Evolutionary conservation across 306 rosid species (phyloP).

Genomic region (Begonia peltatifolia): DNA sequence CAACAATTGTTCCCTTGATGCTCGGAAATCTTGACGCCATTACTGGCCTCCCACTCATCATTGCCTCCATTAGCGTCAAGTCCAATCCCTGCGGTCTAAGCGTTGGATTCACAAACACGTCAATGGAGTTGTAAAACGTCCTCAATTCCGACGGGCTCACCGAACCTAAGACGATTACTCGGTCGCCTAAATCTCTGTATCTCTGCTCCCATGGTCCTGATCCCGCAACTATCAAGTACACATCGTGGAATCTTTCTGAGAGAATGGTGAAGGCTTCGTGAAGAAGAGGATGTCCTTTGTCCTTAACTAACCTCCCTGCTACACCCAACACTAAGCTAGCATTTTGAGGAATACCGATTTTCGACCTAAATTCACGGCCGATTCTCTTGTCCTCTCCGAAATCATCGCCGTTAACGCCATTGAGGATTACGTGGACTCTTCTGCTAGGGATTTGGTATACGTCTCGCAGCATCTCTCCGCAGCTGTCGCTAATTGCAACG

Average conservation of each 20-base stretch:
- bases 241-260: constrained; percentile 29
- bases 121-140: constrained; percentile 70
- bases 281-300: constrained; percentile 90
- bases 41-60: constrained; percentile 81
- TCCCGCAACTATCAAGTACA: constrained; percentile 71
- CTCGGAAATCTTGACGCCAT: constrained; percentile 86
- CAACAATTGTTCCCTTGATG: constrained; percentile 72
- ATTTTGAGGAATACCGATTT: constrained; percentile 48
- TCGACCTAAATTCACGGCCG: constrained; percentile 41
- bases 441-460: constrained; percentile 59
- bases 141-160: constrained; percentile 52
- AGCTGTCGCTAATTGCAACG: constrained; percentile 81
- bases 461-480: constrained; percentile 88
- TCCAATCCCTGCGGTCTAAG: constrained; percentile 91
- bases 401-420: constrained; percentile 64
- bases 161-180: constrained; percentile 63
- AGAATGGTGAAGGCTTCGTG: constrained; percentile 65
- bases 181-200: constrained; percentile 58
- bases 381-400: constrained; percentile 31
- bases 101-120: constrained; percentile 76
- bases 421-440: constrained; percentile 85
- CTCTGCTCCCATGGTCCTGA: constrained; percentile 85
- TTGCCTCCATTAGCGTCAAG: constrained; percentile 88
- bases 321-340: constrained; percentile 72
- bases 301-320: constrained; percentile 85